These are phyloP conservation scores for Sugiyamaella sp. DNA, from an alignment of 1,139 yeast species.

Conservation along the genomic window DNA sequence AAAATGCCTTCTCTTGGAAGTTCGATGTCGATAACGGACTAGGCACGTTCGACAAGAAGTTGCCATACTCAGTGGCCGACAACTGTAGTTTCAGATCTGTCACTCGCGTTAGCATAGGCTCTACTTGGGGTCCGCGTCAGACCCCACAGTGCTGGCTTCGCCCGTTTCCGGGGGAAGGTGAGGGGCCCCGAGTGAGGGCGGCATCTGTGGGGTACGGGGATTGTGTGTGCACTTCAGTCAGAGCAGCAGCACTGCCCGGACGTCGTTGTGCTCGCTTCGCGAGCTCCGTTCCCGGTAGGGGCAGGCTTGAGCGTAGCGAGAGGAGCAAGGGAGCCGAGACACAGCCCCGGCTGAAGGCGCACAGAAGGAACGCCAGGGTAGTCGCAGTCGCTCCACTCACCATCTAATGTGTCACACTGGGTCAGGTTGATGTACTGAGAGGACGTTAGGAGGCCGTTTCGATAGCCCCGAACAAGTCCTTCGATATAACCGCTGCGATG, in stretches of 20 bases:
- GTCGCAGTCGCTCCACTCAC: slow-evolving; percentile 24
- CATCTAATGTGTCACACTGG: slow-evolving; percentile 90
- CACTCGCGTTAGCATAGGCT: background rate
- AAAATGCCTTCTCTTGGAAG: slow-evolving; percentile 77
- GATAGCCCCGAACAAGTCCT: slow-evolving; percentile 92
- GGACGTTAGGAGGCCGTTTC: slow-evolving; percentile 74
- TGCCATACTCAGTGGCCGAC: slow-evolving; percentile 94
- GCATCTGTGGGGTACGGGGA: no score
- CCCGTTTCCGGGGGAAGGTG: no score
- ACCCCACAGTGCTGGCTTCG: no score
- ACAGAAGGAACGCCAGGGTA: no score
- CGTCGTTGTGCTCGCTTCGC: slow-evolving; percentile 1
- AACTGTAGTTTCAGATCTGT: slow-evolving; percentile 85
- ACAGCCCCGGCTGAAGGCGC: no score
- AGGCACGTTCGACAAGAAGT: slow-evolving; percentile 79
- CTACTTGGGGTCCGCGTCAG: slow-evolving; percentile 1
- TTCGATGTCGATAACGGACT: slow-evolving; percentile 80
- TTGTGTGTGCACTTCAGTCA: no score
- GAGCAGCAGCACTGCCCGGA: slow-evolving; percentile 3
- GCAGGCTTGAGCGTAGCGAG: no score
- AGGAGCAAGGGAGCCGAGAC: no score
- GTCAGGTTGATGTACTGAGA: slow-evolving; percentile 89
- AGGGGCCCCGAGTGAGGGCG: no score
- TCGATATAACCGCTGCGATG: slow-evolving; percentile 76
- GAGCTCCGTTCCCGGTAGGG: no score